phyloP scores from a whole-genome alignment of 1,284 basidiomycete genomes.

The Rhodotorula mucilaginosa region DNA sequence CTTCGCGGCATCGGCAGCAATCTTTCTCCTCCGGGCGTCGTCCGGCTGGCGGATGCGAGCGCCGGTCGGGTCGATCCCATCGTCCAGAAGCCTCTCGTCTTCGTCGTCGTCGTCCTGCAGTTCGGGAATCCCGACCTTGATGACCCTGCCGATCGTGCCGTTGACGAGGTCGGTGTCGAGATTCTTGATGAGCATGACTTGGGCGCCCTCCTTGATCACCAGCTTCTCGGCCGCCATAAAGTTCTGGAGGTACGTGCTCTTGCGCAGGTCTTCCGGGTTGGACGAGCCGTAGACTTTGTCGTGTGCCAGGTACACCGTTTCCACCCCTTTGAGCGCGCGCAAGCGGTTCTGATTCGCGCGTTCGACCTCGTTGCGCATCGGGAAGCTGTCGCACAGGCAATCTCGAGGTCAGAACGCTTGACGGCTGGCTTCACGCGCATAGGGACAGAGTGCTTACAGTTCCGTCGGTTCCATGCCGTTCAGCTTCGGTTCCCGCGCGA shows the following conservation, averaged over 20 bases:
- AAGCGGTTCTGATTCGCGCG: constrained; percentile 68
- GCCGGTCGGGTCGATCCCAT: constrained; percentile 44
- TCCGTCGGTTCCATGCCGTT: constrained; percentile 73
- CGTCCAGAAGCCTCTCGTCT: constrained; percentile 35
- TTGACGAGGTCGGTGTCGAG: constrained; percentile 73
- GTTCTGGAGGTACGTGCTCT: constrained; percentile 42
- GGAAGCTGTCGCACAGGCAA: constrained; percentile 58
- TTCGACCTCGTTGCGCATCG: constrained; percentile 79
- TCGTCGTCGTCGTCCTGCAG: constrained; percentile 43
- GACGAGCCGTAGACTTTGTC: constrained; percentile 29
- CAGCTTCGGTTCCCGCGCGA: constrained; percentile 62
- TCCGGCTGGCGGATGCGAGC: constrained; percentile 47
- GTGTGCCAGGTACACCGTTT: constrained; percentile 30
- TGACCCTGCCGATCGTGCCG: constrained; percentile 72
- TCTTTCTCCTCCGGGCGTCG: constrained; percentile 49
- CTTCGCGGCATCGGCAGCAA: constrained; percentile 23
- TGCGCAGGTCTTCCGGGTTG: neutral
- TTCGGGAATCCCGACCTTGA: constrained; percentile 59
- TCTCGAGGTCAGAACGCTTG: no score
- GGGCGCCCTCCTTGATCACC: constrained; percentile 63
- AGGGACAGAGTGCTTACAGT: constrained; percentile 55
- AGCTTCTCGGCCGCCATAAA: constrained; percentile 53
- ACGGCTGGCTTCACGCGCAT: neutral
- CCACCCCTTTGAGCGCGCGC: constrained; percentile 38
- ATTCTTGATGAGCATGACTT: constrained; percentile 73